Percentiles rank a stretch among this genome's conserved stretches.
These are phyloP conservation scores for Paramyrothecium sp. DNA, from an alignment of 2,329 filamentous ascomycete species.

Conservation along the genomic window DNA sequence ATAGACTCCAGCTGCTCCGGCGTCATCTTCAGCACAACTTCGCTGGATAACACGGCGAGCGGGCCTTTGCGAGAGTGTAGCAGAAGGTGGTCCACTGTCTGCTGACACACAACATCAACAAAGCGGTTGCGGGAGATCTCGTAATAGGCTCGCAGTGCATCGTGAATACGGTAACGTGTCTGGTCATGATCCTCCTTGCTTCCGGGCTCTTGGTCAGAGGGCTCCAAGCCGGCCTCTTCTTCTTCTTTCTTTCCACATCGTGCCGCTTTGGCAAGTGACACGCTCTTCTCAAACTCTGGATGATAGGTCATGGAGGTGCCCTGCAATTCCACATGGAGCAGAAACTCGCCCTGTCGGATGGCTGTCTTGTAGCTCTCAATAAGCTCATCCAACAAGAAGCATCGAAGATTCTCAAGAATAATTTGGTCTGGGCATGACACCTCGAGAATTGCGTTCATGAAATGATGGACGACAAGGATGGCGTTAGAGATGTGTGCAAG, in stretches of 20 bases:
- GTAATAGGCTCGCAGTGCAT: slow-evolving; percentile 62
- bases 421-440: slow-evolving; percentile 39
- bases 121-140: slow-evolving; percentile 60
- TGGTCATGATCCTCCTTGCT: background rate
- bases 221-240: no score
- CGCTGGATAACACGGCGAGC: slow-evolving; percentile 49
- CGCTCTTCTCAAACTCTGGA: slow-evolving; percentile 10
- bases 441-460: slow-evolving; percentile 42
- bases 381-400: slow-evolving; percentile 43
- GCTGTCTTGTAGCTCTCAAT: slow-evolving; percentile 42
- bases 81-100: slow-evolving; percentile 54
- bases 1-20: slow-evolving; percentile 50
- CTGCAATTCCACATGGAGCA: slow-evolving; percentile 8
- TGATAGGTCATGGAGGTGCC: slow-evolving; percentile 20
- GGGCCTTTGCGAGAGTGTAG: slow-evolving; percentile 49
- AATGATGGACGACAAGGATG: slow-evolving; percentile 51
- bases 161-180: slow-evolving; percentile 41
- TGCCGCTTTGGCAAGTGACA: slow-evolving; percentile 13
- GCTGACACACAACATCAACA: slow-evolving; percentile 60
- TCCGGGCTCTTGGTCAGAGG: no score
- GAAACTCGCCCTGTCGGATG: slow-evolving; percentile 20
- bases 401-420: slow-evolving; percentile 39
- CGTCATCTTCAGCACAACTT: slow-evolving; percentile 46
- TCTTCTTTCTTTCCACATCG: background rate
- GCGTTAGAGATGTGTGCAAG: slow-evolving; percentile 48